Conservation (phyloP, 805 yeast genomes). For the Monosporozyma unispora region DNA sequence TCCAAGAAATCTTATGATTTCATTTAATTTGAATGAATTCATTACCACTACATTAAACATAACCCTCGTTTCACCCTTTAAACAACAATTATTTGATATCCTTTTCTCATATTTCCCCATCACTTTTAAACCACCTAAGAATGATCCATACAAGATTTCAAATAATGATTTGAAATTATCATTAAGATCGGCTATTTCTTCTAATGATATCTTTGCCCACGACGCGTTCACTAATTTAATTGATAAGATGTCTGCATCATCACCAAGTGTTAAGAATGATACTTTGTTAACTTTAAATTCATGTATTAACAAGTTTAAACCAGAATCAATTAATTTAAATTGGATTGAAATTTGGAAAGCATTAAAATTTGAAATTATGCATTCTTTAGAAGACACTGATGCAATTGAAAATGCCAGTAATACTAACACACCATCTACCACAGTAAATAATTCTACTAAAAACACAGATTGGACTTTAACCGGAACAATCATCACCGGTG, state of each 20-base stretch:
- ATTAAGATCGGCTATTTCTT: slow-evolving; percentile 53
- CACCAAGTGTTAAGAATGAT: slow-evolving; percentile 65
- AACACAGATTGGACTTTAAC: slow-evolving; percentile 1
- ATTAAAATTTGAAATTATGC: slow-evolving; percentile 79
- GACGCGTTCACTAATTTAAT: slow-evolving; percentile 71
- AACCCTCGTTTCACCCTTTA: slow-evolving; percentile 1
- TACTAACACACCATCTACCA: background rate
- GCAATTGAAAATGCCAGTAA: background rate
- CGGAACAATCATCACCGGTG: slow-evolving; percentile 9
- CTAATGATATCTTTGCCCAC: slow-evolving; percentile 53
- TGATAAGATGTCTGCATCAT: slow-evolving; percentile 71
- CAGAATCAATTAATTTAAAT: slow-evolving; percentile 40
- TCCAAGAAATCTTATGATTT: slow-evolving; percentile 72
- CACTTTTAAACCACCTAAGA: slow-evolving; percentile 81
- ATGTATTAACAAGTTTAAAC: slow-evolving; percentile 47
- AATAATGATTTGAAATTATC: slow-evolving; percentile 58
- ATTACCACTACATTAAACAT: slow-evolving; percentile 35
- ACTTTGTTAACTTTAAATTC: slow-evolving; percentile 52
- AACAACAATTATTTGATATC: slow-evolving; percentile 74
- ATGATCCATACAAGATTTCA: slow-evolving; percentile 75
- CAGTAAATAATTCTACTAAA: background rate
- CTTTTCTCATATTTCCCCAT: slow-evolving; percentile 95
- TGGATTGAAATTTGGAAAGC: slow-evolving; percentile 84
- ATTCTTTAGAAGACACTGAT: slow-evolving; percentile 50
- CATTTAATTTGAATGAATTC: slow-evolving; percentile 47